phyloP scores from a whole-genome alignment of 2,329 filamentous ascomycete genomes.

The Aspergillus awamori region DNA sequence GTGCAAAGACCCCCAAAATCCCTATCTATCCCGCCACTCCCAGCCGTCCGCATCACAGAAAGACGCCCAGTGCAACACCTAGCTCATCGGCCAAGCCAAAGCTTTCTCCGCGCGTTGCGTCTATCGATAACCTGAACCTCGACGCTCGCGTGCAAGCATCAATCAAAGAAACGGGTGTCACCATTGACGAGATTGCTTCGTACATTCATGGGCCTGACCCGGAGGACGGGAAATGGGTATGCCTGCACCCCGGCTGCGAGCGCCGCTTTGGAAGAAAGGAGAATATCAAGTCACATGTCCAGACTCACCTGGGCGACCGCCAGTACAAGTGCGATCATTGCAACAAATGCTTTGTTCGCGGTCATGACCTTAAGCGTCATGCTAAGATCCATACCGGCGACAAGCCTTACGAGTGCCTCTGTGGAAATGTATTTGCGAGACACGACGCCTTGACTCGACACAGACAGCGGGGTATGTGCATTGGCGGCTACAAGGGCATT shows the following conservation, averaged over 20 bases:
- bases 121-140: constrained; percentile 53
- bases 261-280: constrained; percentile 96
- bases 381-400: constrained; percentile 96
- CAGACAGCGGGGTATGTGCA: constrained; percentile 93
- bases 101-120: constrained; percentile 47
- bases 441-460: constrained; percentile 95
- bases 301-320: constrained; percentile 94
- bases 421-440: constrained; percentile 90
- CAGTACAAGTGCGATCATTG: constrained; percentile 94
- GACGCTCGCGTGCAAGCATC: constrained; percentile 62
- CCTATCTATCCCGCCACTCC: constrained; percentile 35
- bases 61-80: constrained; percentile 21
- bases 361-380: constrained; percentile 95
- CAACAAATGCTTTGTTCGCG: constrained; percentile 92
- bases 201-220: constrained; percentile 74
- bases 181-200: constrained; percentile 77
- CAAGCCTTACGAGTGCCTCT: constrained; percentile 93
- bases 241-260: constrained; percentile 74
- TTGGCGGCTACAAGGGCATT: constrained; percentile 85
- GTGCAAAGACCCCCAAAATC: constrained; percentile 31
- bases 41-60: constrained; percentile 25
- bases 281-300: constrained; percentile 97
- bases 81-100: constrained; percentile 37
- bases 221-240: constrained; percentile 77
- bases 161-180: constrained; percentile 79